Evolutionary conservation across 257 asterid genomes (phyloP), one percentile per base, ranked within the genome.

Genomic region (Solanum gracilifrons): DNA sequence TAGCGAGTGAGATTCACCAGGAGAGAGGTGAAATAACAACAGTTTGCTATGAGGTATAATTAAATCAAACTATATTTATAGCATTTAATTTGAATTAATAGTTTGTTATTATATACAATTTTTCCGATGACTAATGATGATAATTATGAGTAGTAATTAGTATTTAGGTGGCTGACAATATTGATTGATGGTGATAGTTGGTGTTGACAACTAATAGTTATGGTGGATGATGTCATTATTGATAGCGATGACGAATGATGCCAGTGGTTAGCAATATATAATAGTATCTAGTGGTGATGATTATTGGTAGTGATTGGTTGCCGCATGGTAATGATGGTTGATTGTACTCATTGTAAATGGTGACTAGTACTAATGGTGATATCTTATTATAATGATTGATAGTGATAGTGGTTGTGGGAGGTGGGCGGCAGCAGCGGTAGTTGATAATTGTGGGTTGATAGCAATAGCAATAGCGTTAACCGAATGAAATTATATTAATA

Each of bases 401-500:
- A 25, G 73, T 60, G 27, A 12, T 66, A 25, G 20, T 66, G 9
- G 18, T 23, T 9, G 29, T 23, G 69, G 13, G 69, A 60, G 69
- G 6, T 60, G 27, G 13, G 69, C 27, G 5, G 2, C 32, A 25
- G 1, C 7, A 2, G 0, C 8, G 3, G 1, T 3, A 25, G 18
- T 66, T 64, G 33, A 11, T 25, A 9, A 60, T 60, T 4, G 13
- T 60, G 27, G 31, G 3, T 60, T 60, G 31, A 23, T 62, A 23
- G 69, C 29, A 5, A 60, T 60, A 60, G 51, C 51, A 43, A 46
- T 46, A 46, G 0, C 21, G 9, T 51, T 51, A 51, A 16, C 60
- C 60, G 23, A 51, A 51, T 51, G 15, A 25, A 64, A 11, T 62
- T 62, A 62, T 23, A 27, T 25, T 27, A 13, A 66, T 66, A 7